phyloP scores from a whole-genome alignment of 2,329 filamentous ascomycete genomes.

The Sordariomycetes sp. region DNA sequence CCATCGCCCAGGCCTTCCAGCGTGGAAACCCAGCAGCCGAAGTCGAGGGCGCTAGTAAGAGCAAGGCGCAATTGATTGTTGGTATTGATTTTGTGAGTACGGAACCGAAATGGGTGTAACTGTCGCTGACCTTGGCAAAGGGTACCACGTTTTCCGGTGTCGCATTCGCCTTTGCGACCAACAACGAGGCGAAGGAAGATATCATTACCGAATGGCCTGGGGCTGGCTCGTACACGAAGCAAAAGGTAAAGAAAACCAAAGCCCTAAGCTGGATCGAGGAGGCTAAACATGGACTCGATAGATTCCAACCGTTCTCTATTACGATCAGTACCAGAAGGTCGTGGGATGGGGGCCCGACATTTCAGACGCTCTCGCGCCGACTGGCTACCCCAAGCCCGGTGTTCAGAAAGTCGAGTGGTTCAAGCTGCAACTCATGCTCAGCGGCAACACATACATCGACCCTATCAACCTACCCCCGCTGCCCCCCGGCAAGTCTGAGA shows the following conservation, averaged over 20 bases:
- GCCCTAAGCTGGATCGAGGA: too few relatives aligned
- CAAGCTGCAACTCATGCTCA: slow-evolving; percentile 97
- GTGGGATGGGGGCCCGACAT: slow-evolving; percentile 99
- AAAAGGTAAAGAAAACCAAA: too few relatives aligned
- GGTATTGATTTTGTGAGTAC: slow-evolving; percentile 90
- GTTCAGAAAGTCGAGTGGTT: slow-evolving; percentile 99
- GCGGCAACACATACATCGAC: slow-evolving; percentile 97
- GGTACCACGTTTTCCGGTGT: slow-evolving; percentile 97
- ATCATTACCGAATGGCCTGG: slow-evolving; percentile 99
- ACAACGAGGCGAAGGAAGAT: slow-evolving; percentile 95
- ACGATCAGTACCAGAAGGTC: slow-evolving; percentile 98
- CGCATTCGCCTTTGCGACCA: slow-evolving; percentile 93
- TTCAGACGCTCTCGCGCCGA: slow-evolving; percentile 89
- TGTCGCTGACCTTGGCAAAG: slow-evolving; percentile 32
- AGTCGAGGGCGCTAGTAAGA: slow-evolving; percentile 79
- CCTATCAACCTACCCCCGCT: slow-evolving; percentile 97
- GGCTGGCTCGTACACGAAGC: slow-evolving; percentile 93
- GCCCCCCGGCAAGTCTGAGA: slow-evolving; percentile 95
- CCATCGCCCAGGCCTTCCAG: slow-evolving; percentile 31
- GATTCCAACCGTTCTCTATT: slow-evolving; percentile 99
- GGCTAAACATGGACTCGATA: slow-evolving; percentile 24
- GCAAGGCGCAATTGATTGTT: slow-evolving; percentile 95
- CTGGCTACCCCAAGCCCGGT: slow-evolving; percentile 92
- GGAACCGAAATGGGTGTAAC: neutral
- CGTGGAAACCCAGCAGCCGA: slow-evolving; percentile 51